A percentile compares a stretch with the other conserved stretches of the same genome.
Evolutionary conservation across 2,329 filamentous ascomycete species (phyloP).

Genomic region (Zarea fungicola): DNA sequence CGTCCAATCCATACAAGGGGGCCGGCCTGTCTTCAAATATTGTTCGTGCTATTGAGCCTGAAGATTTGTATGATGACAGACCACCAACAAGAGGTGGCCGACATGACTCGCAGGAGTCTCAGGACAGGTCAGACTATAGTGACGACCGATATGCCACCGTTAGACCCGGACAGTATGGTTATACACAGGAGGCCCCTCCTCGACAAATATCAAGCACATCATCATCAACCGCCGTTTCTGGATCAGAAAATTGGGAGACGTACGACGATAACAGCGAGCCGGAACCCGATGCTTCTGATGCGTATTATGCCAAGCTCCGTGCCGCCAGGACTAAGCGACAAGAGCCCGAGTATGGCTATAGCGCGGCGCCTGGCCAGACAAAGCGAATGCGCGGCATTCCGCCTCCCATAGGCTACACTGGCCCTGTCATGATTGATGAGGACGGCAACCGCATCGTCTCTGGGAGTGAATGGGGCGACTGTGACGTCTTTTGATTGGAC

Average conservation of each 20-base stretch:
- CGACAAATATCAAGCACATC: constrained; percentile 64
- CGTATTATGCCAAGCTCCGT: constrained; percentile 74
- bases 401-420: constrained; percentile 40
- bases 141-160: constrained; percentile 40
- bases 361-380: constrained; percentile 36
- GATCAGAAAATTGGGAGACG: constrained; percentile 96
- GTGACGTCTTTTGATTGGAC: constrained; percentile 48
- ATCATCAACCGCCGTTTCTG: constrained; percentile 71
- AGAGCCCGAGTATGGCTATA: constrained; percentile 42
- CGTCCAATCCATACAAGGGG: constrained; percentile 42
- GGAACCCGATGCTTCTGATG: constrained; percentile 68
- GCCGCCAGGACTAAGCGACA: constrained; percentile 62
- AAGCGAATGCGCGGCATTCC: constrained; percentile 53
- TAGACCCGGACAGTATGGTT: constrained; percentile 31
- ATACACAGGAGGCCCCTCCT: constrained; percentile 34
- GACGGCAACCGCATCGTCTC: constrained; percentile 59
- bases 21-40: constrained; percentile 48
- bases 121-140: constrained; percentile 27
- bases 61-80: constrained; percentile 79
- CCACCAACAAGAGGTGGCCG: constrained; percentile 30
- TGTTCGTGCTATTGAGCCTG: constrained; percentile 60
- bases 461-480: constrained; percentile 63
- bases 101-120: constrained; percentile 36
- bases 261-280: constrained; percentile 81
- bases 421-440: constrained; percentile 47